phyloP scores from a whole-genome alignment of 108 stramenopile genomes.

The Discostella pseudostelligera region DNA sequence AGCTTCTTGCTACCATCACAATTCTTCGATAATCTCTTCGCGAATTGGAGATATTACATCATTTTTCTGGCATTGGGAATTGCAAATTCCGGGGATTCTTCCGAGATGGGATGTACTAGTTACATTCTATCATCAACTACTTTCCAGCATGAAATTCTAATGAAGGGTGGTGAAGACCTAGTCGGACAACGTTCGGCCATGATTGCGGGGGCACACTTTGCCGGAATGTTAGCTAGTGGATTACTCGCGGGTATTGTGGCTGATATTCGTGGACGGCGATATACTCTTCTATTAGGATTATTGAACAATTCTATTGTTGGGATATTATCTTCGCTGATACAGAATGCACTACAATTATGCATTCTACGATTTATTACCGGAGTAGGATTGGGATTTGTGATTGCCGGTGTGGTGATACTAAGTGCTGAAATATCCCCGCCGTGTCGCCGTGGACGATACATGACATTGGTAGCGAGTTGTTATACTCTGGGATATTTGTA shows the following conservation, averaged over 20 bases:
- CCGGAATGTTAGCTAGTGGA: conserved; percentile 42
- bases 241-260: conserved; percentile 32
- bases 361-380: conserved; percentile 35
- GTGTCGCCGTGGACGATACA: conserved; percentile 30
- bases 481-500: conserved; percentile 43
- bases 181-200: conserved; percentile 25
- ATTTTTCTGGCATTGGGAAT: conserved; percentile 46
- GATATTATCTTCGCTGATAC: conserved; percentile 18
- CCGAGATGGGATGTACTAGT: conserved; percentile 37
- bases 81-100: conserved; percentile 38
- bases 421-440: conserved; percentile 38
- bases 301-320: conserved; percentile 29
- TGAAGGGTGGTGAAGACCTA: conserved; percentile 17
- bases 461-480: conserved; percentile 43
- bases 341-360: conserved; percentile 28
- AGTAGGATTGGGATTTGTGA: conserved; percentile 35
- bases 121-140: conserved; percentile 11
- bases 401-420: conserved; percentile 33
- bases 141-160: conserved; percentile 35
- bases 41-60: conserved; percentile 66
- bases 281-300: conserved; percentile 27
- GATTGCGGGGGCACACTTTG: conserved; percentile 38
- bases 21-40: not conserved
- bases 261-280: conserved; percentile 33
- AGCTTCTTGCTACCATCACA: not conserved